Percentiles rank a stretch among this genome's conserved stretches.
phyloP scores from a whole-genome alignment of 495 filamentous ascomycete genomes.

The Penicillium alfredii region DNA sequence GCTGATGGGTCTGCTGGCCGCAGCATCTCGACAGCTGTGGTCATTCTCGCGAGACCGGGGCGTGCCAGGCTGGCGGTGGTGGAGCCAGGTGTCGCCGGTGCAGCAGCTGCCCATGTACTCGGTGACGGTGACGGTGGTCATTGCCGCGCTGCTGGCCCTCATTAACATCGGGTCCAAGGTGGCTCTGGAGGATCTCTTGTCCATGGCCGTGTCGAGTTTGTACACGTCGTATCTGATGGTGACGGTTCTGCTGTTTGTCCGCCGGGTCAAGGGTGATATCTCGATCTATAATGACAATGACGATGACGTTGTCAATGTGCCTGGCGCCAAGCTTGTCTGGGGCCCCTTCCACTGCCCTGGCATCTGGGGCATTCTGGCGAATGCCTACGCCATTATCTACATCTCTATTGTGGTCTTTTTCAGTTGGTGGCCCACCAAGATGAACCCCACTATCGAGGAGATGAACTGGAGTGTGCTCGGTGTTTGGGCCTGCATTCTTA shows the following conservation, averaged over 20 bases:
- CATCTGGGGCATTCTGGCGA: constrained; percentile 38
- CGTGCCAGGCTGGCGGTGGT: constrained; percentile 45
- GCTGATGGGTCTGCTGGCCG: constrained; percentile 42
- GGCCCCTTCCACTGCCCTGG: constrained; percentile 46
- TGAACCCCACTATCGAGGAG: constrained; percentile 26
- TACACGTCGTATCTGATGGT: constrained; percentile 38
- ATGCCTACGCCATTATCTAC: constrained; percentile 32
- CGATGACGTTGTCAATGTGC: constrained; percentile 13
- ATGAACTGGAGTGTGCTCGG: constrained; percentile 47
- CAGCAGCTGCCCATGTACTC: constrained; percentile 17
- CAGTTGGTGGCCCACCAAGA: constrained; percentile 39
- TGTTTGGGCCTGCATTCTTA: constrained; percentile 27
- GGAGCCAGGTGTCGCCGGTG: constrained; percentile 23
- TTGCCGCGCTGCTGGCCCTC: constrained; percentile 31
- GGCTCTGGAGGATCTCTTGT: constrained; percentile 40
- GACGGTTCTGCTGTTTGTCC: constrained; percentile 38
- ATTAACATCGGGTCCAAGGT: constrained; percentile 40
- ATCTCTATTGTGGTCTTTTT: constrained; percentile 35
- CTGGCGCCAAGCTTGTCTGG: constrained; percentile 33
- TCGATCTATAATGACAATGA: constrained; percentile 10
- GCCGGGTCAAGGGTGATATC: constrained; percentile 22
- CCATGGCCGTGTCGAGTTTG: constrained; percentile 33
- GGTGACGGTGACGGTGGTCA: constrained; percentile 23
- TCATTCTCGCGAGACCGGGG: constrained; percentile 54
- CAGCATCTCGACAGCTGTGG: constrained; percentile 48